phyloP scores from a whole-genome alignment of 345 rosid genomes.

The Isatis tinctoria region DNA sequence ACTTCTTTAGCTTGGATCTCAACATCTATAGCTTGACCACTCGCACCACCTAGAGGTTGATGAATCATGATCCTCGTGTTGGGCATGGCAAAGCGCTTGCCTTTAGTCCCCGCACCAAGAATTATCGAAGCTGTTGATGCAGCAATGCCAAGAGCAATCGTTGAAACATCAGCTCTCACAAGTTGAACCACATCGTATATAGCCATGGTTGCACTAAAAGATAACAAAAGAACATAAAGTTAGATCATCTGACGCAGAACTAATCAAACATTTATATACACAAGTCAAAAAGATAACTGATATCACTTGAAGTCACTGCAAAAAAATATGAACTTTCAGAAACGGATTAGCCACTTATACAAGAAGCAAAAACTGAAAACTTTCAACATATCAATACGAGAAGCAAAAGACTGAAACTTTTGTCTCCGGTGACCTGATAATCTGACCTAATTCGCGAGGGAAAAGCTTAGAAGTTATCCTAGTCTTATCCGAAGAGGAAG shows the following conservation, averaged over 20 bases:
- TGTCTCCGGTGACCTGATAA: neutral
- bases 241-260: neutral
- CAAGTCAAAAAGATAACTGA: neutral
- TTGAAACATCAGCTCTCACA: slow-evolving; percentile 89
- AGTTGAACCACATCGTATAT: slow-evolving; percentile 89
- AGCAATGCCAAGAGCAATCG: slow-evolving; percentile 78
- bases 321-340: neutral
- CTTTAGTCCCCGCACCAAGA: slow-evolving; percentile 93
- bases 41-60: slow-evolving; percentile 91
- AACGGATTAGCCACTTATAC: neutral
- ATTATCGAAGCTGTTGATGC: slow-evolving; percentile 91
- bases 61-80: slow-evolving; percentile 91
- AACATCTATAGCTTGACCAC: slow-evolving; percentile 82
- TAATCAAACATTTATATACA: neutral
- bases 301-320: neutral
- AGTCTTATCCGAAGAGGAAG: neutral
- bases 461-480: neutral
- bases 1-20: slow-evolving; percentile 88
- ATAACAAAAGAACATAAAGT: neutral
- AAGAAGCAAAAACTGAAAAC: too few relatives aligned
- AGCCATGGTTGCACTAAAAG: slow-evolving; percentile 85
- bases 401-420: too few relatives aligned
- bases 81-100: slow-evolving; percentile 97
- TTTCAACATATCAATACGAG: neutral
- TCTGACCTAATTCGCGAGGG: neutral